Evolutionary conservation across 805 yeast genomes (phyloP), one percentile per base, ranked within the genome.

Genomic region (Cyberlindnera amylophila): DNA sequence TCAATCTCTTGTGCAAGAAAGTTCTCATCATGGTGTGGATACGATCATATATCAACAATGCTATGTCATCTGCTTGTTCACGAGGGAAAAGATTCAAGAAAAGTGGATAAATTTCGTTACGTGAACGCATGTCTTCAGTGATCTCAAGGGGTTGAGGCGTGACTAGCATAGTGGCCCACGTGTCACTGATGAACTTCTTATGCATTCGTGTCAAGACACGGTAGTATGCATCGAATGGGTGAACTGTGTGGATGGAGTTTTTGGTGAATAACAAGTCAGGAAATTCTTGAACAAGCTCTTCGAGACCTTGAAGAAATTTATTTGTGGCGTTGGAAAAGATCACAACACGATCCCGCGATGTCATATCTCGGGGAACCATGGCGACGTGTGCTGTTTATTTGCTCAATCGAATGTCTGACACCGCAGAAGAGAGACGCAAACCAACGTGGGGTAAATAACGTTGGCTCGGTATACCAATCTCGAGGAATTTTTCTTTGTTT

Each of bases 181-280:
- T 21, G 9, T 33, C 37, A 14, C 11, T 34, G 31, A 26, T 12
- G 16, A 33, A 33, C 33, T 28, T 26, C 31, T 28, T 27, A 17
- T 39, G 37, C 37, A 39, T 6, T 26, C 28, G 15, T 7, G 36
- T 39, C n/a, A 30, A 16, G 9, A 40, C 38, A 3, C 16, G 9
- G 23, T 34, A 40, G 17, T 34, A 40, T 2, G 29, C 35, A 11
- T 34, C 43, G n/a, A 40, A 34, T 12, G 43, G 43, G 26, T 40
- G 43, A 3, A 23, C 21, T 4, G 16, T 5, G 11, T 21, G 12
- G 21, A 26, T 10, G 5, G 24, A 4, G 26, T 30, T 31, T 19
- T 24, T 11, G 18, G 16, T 29, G 27, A 23, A 23, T 9, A 34
- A 3, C n/a, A 40, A 17, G 17, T 35, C 36, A 1, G 43, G 43